Conservation (phyloP, 2,329 filamentous ascomycete species). For the Herpomyces periplanetae region DNA sequence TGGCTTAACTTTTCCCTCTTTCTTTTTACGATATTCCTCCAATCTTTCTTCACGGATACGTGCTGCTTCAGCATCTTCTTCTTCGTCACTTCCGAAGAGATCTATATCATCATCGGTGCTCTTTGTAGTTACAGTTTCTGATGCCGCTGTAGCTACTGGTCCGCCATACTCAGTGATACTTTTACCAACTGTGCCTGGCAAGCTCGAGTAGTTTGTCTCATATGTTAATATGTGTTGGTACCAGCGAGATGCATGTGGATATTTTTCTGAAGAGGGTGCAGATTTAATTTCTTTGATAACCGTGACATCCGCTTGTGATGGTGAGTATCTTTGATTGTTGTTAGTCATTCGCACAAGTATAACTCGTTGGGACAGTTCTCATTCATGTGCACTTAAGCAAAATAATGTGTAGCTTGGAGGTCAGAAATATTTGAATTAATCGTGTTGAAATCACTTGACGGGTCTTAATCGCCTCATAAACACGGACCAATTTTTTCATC, state of each 20-base stretch:
- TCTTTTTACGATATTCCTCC: constrained; percentile 83
- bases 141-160: too few relatives aligned
- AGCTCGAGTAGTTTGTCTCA: constrained; percentile 60
- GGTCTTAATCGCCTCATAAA: constrained; percentile 83
- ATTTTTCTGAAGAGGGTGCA: constrained; percentile 42
- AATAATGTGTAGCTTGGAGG: constrained; percentile 3
- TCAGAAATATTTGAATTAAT: constrained; percentile 6
- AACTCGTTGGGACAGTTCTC: constrained; percentile 4
- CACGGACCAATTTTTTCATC: constrained; percentile 73
- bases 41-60: constrained; percentile 56
- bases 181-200: constrained; percentile 66
- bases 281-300: constrained; percentile 57
- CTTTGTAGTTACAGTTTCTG: constrained; percentile 34
- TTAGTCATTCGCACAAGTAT: background rate
- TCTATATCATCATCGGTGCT: constrained; percentile 63
- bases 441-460: constrained; percentile 34
- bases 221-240: constrained; percentile 92
- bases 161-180: constrained; percentile 59
- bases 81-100: constrained; percentile 73
- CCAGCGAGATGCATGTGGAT: constrained; percentile 78
- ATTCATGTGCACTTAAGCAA: constrained; percentile 1
- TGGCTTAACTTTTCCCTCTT: constrained; percentile 62
- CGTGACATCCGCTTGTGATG: constrained; percentile 81
- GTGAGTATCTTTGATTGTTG: constrained; percentile 13
- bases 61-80: constrained; percentile 59